Evolutionary conservation across 1,284 basidiomycete genomes (phyloP), one percentile per base, ranked within the genome.

Genomic region (Vanrija sp.): DNA sequence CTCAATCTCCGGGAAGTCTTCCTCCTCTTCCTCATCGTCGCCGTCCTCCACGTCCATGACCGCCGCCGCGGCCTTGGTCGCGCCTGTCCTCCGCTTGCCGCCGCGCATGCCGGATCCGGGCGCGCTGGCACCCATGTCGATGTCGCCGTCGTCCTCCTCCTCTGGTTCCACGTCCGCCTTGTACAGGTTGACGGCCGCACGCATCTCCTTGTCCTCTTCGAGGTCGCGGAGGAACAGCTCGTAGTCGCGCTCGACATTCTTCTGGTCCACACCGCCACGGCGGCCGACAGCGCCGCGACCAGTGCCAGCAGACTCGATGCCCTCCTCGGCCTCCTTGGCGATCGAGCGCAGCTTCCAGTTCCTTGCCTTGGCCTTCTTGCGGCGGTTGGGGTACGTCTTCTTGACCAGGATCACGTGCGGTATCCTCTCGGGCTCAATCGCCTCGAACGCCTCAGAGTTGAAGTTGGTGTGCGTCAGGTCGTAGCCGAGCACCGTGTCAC

Each of bases 161-260:
- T 65, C 67, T 46, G 46, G 52, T 19, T 55, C 55, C 5, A 54
- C 49, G 8, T 76, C 69, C 16, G 83, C 79, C 78, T 88, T 89
- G 80, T 94, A 98, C 54, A 98, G 69, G 77, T 98, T 96, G 68
- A 98, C 87, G 16, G 85, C 85, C 16, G 83, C 82, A 50, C 95
- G 84, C 81, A 98, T 81, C 81, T 98, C 95, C 49, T 89, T 87
- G 78, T 98, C 95, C 76, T 98, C 95, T 77, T 98, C 95, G 55
- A 98, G 78, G 68, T 98, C 94, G 50, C 90, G 83, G 77, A 98
- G 79, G 85, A 98, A 98, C 60, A 91, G 67, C 79, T 98, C 95
- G 75, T 98, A 98, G 72, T 98, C 95, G 72, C 91, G 86, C 72
- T 98, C 93, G 59, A 98, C 91, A 79, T 93, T 93, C 80, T 85